These are phyloP conservation scores for Fusarium falciforme DNA, from an alignment of 2,329 filamentous ascomycete species.

Conservation along the genomic window DNA sequence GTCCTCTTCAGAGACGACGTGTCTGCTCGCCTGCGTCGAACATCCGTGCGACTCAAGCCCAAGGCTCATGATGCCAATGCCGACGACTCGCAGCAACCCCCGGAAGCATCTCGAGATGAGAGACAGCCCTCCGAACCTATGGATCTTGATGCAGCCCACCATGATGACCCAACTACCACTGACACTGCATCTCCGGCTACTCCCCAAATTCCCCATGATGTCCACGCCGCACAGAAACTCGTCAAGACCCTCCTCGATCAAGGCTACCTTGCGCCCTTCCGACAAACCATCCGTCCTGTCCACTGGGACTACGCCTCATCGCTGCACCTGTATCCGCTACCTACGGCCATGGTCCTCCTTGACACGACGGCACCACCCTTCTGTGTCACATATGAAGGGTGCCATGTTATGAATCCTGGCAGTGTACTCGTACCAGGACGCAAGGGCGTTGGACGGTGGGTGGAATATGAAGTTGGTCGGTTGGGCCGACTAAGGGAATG, in stretches of 20 bases:
- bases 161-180: constrained; percentile 28
- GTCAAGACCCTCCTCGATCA: constrained; percentile 95
- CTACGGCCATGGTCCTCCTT: constrained; percentile 83
- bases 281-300: constrained; percentile 80
- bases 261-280: constrained; percentile 88
- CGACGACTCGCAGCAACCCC: constrained; percentile 42
- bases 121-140: constrained; percentile 47
- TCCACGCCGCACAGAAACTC: constrained; percentile 76
- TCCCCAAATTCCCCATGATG: constrained; percentile 58
- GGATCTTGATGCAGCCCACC: constrained; percentile 53
- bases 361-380: constrained; percentile 87
- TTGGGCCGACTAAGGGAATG: constrained; percentile 73
- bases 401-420: constrained; percentile 94
- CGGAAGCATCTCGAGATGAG: constrained; percentile 28
- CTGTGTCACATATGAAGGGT: constrained; percentile 91
- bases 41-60: constrained; percentile 76
- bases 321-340: constrained; percentile 87
- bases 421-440: constrained; percentile 76
- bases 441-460: constrained; percentile 80
- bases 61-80: constrained; percentile 49
- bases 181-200: constrained; percentile 49
- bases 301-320: constrained; percentile 88
- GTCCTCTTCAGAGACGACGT: constrained; percentile 90
- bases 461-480: constrained; percentile 82
- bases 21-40: constrained; percentile 80